A percentile compares a stretch with the other conserved stretches of the same genome.
These are phyloP conservation scores for Hypoxylon sp. DNA, from an alignment of 2,329 filamentous ascomycete species.

Conservation along the genomic window DNA sequence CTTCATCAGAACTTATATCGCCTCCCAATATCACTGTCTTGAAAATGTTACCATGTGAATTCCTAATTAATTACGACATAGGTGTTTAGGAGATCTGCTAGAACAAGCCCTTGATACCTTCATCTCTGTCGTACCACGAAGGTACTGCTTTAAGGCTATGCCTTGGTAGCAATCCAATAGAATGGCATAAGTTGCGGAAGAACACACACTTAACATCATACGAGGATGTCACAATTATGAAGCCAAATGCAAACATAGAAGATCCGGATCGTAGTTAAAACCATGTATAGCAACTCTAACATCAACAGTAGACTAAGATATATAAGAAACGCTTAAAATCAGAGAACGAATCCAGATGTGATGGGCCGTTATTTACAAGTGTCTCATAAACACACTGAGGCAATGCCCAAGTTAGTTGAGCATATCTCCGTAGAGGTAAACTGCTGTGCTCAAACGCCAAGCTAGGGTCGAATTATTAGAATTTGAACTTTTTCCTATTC, in stretches of 20 bases:
- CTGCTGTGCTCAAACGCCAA: constrained; percentile 10
- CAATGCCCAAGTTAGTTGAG: constrained; percentile 17
- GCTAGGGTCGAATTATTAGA: constrained; percentile 18
- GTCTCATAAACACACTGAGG: constrained; percentile 23
- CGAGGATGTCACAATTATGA: neutral
- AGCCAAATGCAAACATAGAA: neutral
- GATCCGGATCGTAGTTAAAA: constrained; percentile 22
- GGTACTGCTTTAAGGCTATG: too few species aligned
- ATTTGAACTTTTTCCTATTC: constrained; percentile 20
- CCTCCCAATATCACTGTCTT: too few species aligned
- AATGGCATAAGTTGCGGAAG: too few species aligned
- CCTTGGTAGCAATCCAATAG: too few species aligned
- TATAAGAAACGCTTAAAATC: constrained; percentile 40
- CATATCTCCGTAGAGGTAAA: constrained; percentile 1
- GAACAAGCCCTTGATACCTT: too few species aligned
- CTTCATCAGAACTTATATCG: neutral
- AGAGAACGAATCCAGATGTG: constrained; percentile 18
- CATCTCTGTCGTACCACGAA: too few species aligned
- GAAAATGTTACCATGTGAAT: too few species aligned
- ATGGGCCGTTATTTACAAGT: constrained; percentile 32
- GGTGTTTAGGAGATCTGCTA: too few species aligned
- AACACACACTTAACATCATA: neutral
- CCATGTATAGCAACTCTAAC: constrained; percentile 25
- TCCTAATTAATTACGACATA: too few species aligned
- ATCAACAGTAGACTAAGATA: constrained; percentile 28